These are phyloP conservation scores for Acorus gramineus DNA, from an alignment of 106 monocot genomes.

Conservation along the genomic window DNA sequence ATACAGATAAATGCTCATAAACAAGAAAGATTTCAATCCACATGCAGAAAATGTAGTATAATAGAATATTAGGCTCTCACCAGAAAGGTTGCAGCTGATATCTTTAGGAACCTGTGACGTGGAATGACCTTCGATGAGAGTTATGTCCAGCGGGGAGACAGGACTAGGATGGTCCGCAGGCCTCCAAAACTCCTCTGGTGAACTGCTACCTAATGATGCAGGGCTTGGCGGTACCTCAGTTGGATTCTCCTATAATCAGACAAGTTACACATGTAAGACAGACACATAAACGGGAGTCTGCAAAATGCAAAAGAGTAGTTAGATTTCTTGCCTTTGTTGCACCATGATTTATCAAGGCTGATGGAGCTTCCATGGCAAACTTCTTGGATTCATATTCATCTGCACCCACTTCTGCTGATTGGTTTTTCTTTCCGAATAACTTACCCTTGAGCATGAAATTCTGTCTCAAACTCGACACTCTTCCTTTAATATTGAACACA, in stretches of 20 bases:
- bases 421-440: constrained; percentile 56
- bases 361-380: constrained; percentile 23
- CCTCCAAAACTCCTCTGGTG: constrained; percentile 45
- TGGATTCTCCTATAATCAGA: constrained; percentile 59
- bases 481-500: constrained; percentile 48
- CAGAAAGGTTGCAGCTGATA: constrained; percentile 16
- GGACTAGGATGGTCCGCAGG: constrained; percentile 67
- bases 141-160: constrained; percentile 59
- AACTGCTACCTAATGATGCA: constrained; percentile 54
- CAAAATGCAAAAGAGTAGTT: no score
- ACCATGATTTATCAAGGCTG: constrained; percentile 14
- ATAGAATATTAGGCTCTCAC: constrained; percentile 10
- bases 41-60: constrained; percentile 2
- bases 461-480: constrained; percentile 48
- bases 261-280: not conserved
- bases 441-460: constrained; percentile 51
- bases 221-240: constrained; percentile 97
- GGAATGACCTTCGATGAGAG: constrained; percentile 45
- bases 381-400: constrained; percentile 22
- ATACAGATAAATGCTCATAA: no score
- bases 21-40: no score
- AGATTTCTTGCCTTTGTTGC: no score
- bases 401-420: constrained; percentile 10
- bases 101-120: constrained; percentile 30
- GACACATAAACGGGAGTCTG: no score